Evolutionary conservation across 2,329 filamentous ascomycete genomes (phyloP).

Genomic region (Colletotrichum acutatum): DNA sequence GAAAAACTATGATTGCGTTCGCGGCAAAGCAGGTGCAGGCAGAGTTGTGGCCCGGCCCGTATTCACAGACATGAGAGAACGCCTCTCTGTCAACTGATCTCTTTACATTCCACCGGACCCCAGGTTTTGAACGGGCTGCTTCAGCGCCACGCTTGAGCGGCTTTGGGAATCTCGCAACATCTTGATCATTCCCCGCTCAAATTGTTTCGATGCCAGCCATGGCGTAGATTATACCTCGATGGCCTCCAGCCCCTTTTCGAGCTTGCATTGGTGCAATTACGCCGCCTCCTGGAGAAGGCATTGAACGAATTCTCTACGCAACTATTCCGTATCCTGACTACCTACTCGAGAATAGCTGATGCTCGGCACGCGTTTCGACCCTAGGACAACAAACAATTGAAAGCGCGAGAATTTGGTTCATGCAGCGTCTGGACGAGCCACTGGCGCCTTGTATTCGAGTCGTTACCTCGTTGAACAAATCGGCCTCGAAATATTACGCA

Average conservation of each 20-base stretch:
- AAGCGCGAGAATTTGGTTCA: no score
- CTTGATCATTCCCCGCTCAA: neutral
- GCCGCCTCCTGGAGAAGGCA: neutral
- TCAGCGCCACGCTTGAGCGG: neutral
- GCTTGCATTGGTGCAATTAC: no score
- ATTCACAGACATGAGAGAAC: neutral
- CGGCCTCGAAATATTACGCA: neutral
- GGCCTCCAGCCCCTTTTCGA: neutral
- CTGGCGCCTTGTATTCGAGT: no score
- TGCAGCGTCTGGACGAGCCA: no score
- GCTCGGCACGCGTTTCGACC: no score
- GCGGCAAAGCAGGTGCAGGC: neutral
- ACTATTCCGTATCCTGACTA: neutral
- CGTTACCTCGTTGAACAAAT: neutral
- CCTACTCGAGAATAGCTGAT: no score
- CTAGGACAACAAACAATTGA: neutral
- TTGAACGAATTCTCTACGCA: neutral
- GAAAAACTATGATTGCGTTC: neutral
- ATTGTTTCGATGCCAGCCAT: neutral
- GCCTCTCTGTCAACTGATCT: neutral
- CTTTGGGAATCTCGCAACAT: neutral
- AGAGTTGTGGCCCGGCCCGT: neutral
- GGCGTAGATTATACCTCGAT: neutral
- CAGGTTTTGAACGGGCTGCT: neutral
- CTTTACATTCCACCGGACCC: neutral